Base-by-base conservation (phyloP, 2,329 filamentous ascomycete genomes). In the Neonectria punicea region DNA sequence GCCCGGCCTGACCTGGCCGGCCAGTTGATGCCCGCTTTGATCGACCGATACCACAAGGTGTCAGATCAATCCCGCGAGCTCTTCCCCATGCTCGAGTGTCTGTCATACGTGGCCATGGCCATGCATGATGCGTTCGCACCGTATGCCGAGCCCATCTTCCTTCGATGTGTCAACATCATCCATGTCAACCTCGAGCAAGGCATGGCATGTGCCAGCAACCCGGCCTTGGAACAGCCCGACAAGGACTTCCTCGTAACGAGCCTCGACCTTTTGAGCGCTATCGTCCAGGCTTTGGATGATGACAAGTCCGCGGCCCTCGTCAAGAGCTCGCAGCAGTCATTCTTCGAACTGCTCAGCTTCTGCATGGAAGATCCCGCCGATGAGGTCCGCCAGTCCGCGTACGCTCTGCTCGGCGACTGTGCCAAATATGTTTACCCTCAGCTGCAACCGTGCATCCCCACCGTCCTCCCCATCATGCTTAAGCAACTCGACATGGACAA, bases 171-270 rank as follows among this genome's bases (percentile, higher is more conserved):
- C 76, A 91, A 90, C 79, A 94, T 99, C 73, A 96, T 99, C 72
- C 94, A 97, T 76, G 87, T 91, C 73, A 98, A 97, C 73, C 85
- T 99, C 32, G 91, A 98, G 79, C 92, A 95, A 70, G 90, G 90
- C 55, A 80, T 94, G 61, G 87, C 89, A 7, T 90, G 92, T 5
- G 86, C 86, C 47, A 88, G 87, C 71, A 92, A 95, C 75, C 83
- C 87, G 5, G 83, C 84, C 9, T 80, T 92, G 43, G 94, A 98
- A 63, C 84, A 88, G 55, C 95, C 96, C 1, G 94, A 98, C 80
- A 98, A 98, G 83, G 96, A 99, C 80, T 99, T 98, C 81, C 84
- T 98, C 66, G 92, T 99, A 53, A 98, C 96, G 32, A 97, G 94
- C 74, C 85, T 99, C 65, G 96, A 99, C 77, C 89, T 99, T 14